Percentiles rank a stretch among this genome's conserved stretches.
These are phyloP conservation scores for Mycena belliarum DNA, from an alignment of 768 basidiomycete genomes.

Conservation along the genomic window DNA sequence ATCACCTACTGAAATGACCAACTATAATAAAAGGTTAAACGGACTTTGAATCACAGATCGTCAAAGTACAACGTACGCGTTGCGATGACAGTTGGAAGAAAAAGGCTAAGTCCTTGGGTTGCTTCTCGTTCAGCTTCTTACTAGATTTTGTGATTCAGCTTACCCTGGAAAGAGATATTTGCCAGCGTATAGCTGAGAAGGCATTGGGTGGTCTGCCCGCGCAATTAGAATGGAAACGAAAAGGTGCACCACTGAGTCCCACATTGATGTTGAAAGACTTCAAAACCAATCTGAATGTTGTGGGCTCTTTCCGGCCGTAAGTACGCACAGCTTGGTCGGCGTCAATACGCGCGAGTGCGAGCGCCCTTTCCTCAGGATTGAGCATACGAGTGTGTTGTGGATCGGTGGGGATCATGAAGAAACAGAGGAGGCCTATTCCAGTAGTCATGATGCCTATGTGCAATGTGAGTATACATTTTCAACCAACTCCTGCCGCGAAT, in stretches of 20 bases:
- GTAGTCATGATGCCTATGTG: conserved; percentile 37
- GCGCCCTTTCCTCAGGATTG: conserved; percentile 32
- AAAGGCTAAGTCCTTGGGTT: conserved; percentile 45
- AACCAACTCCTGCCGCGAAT: not conserved
- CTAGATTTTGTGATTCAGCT: too few species aligned
- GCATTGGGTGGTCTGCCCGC: conserved; percentile 32
- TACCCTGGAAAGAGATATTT: conserved; percentile 47
- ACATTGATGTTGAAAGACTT: conserved; percentile 36
- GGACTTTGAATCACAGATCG: too few species aligned
- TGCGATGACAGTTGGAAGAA: conserved; percentile 48
- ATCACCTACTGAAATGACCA: conserved; percentile 36
- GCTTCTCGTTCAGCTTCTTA: too few species aligned
- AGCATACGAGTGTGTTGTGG: conserved; percentile 36
- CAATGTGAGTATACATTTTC: too few species aligned
- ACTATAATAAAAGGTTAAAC: conserved; percentile 26
- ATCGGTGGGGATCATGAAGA: conserved; percentile 38
- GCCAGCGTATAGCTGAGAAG: conserved; percentile 34
- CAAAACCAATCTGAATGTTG: conserved; percentile 30
- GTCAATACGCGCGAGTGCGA: conserved; percentile 38
- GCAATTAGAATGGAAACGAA: not conserved
- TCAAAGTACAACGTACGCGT: conserved; percentile 37
- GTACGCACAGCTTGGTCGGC: conserved; percentile 34
- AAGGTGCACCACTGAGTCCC: conserved; percentile 6
- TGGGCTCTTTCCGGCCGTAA: conserved; percentile 30
- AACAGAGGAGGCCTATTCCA: conserved; percentile 35